Evolutionary conservation across 768 basidiomycete genomes (phyloP).

Genomic region (Cystobasidium tubakii): DNA sequence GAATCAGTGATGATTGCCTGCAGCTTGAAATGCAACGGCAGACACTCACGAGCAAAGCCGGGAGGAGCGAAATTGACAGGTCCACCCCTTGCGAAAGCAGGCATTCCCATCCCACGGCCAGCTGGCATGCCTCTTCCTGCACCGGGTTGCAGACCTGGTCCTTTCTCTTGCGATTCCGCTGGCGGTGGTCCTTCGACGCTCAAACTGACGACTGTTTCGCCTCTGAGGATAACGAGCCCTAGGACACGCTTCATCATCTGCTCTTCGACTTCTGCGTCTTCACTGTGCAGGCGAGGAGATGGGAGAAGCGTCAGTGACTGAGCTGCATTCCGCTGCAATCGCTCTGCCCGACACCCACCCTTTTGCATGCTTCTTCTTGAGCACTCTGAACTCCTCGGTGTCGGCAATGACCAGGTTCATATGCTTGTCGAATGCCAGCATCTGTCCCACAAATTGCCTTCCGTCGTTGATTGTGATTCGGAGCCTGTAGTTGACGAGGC

Average conservation of each 20-base stretch:
- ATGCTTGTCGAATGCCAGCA: slow-evolving; percentile 98
- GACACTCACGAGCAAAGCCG: slow-evolving; percentile 34
- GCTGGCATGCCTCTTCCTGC: slow-evolving; percentile 30
- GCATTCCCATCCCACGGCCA: slow-evolving; percentile 39
- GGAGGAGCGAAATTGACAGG: slow-evolving; percentile 37
- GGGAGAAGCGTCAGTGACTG: neutral
- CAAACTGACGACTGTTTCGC: slow-evolving; percentile 91
- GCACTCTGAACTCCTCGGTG: slow-evolving; percentile 92
- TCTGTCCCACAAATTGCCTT: slow-evolving; percentile 88
- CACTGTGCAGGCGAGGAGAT: neutral
- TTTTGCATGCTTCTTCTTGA: slow-evolving; percentile 72
- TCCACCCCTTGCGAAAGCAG: slow-evolving; percentile 21
- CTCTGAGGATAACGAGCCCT: slow-evolving; percentile 92
- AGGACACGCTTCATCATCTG: slow-evolving; percentile 95
- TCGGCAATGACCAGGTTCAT: slow-evolving; percentile 99
- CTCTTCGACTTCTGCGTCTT: slow-evolving; percentile 43
- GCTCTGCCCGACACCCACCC: slow-evolving; percentile 51
- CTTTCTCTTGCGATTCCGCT: slow-evolving; percentile 76
- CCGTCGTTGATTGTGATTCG: slow-evolving; percentile 97
- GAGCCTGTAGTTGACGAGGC: slow-evolving; percentile 94
- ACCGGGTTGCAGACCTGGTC: slow-evolving; percentile 37
- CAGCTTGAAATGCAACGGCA: neutral
- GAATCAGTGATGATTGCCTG: neutral
- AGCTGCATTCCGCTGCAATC: neutral
- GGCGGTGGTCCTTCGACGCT: slow-evolving; percentile 94